Conservation (phyloP, 768 basidiomycete species). For the Lactarius indigo region DNA sequence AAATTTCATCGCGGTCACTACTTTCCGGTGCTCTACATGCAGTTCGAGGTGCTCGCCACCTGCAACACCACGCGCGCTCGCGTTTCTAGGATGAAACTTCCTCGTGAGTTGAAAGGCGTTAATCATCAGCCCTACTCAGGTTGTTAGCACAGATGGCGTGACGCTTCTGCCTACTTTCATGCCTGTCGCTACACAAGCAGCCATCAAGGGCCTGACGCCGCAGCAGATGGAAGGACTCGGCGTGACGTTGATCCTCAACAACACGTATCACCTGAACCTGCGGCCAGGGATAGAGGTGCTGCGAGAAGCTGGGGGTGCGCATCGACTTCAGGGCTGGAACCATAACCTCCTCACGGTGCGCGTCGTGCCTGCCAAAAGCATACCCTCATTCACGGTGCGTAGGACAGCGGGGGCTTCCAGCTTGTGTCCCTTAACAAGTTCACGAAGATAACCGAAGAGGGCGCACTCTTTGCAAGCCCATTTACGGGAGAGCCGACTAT, state of each 20-base stretch:
- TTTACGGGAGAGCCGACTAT: slow-evolving; percentile 87
- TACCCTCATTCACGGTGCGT: slow-evolving; percentile 13
- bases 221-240: slow-evolving; percentile 82
- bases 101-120: slow-evolving; percentile 49
- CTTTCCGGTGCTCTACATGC: slow-evolving; percentile 41
- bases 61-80: slow-evolving; percentile 80
- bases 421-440: slow-evolving; percentile 82
- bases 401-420: slow-evolving; percentile 92
- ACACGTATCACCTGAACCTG: slow-evolving; percentile 88
- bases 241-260: slow-evolving; percentile 81
- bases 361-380: slow-evolving; percentile 1
- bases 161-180: slow-evolving; percentile 89
- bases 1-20: neutral
- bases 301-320: slow-evolving; percentile 77
- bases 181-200: slow-evolving; percentile 91
- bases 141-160: slow-evolving; percentile 53
- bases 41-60: slow-evolving; percentile 78
- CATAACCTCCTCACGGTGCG: slow-evolving; percentile 77
- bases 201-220: slow-evolving; percentile 86
- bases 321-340: slow-evolving; percentile 86
- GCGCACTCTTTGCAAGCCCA: slow-evolving; percentile 79
- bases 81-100: slow-evolving; percentile 79
- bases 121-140: slow-evolving; percentile 15
- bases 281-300: slow-evolving; percentile 76
- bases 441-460: slow-evolving; percentile 83